Evolutionary conservation across 2,329 filamentous ascomycete species (phyloP), one percentile per base, ranked within the genome.

Genomic region (Fonsecaea monophora): DNA sequence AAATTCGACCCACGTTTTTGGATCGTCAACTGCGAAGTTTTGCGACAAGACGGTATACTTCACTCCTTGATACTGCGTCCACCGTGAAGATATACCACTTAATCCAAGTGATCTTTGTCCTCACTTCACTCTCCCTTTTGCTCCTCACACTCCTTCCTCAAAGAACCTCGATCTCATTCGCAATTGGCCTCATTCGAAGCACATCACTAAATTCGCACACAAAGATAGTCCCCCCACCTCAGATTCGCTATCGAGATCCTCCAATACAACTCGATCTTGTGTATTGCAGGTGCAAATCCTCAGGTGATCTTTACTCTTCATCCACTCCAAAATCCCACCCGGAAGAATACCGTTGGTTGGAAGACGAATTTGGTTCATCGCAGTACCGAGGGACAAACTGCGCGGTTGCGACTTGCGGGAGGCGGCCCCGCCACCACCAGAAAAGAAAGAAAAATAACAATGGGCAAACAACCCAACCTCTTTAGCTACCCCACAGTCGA

Each of bases 401-500:
- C 35, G 50, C 9, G 32, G 32, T 35, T 18, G 6, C 30, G 25
- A 34, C 38, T 21, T 34, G 4, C 42, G 30, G 21, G 42, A 60
- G 34, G 30, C 50, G 18, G 25, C 42, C 21, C 50, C 38, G 48
- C 53, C 25, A 63, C 10, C 53, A 12, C 13, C 35, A 12, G 10
- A 32, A 53, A 35, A 45, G 55, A n/a, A 53, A 40, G 59, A 12
- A 53, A 21, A 53, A 53, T 21, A 42, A 72, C 53, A 30, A 82
- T 83, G 81, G 73, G 75, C 57, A 74, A 78, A 66, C 74, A 78
- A 68, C 80, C 86, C 72, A 87, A 85, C 73, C 90, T 99, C 75
- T 96, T 91, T 85, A 88, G 91, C 73, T 98, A 96, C 81, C 82
- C 88, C 72, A 85, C 84, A 79, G 82, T 85, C 75, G 85, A 88